Conservation (phyloP, 2,329 filamentous ascomycete species). For the Alternaria brassicicola region DNA sequence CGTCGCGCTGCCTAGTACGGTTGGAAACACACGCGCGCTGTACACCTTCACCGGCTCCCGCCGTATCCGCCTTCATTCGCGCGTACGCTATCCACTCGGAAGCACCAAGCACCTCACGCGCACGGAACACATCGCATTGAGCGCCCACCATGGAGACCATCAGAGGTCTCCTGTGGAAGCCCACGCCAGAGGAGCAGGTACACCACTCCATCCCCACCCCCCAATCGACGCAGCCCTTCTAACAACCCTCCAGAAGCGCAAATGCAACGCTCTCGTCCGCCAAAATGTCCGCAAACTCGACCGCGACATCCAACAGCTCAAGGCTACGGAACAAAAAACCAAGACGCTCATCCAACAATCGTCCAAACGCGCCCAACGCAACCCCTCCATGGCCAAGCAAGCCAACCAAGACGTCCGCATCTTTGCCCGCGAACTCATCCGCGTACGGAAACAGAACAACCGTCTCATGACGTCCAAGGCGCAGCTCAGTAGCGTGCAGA, state of each 20-base stretch:
- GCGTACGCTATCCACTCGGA: neutral
- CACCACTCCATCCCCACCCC: slow-evolving; percentile 25
- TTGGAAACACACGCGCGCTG: neutral
- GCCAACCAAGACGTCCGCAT: slow-evolving; percentile 82
- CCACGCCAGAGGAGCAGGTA: slow-evolving; percentile 92
- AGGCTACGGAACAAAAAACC: slow-evolving; percentile 73
- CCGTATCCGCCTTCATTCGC: slow-evolving; percentile 2
- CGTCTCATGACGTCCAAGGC: slow-evolving; percentile 87
- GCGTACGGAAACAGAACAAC: slow-evolving; percentile 74
- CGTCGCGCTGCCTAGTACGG: neutral
- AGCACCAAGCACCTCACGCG: neutral
- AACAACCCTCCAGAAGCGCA: slow-evolving; percentile 71
- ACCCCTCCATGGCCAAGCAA: slow-evolving; percentile 78
- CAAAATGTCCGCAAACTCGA: slow-evolving; percentile 92
- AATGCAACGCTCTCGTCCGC: slow-evolving; percentile 91
- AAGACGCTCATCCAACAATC: slow-evolving; percentile 84
- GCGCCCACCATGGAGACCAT: slow-evolving; percentile 76
- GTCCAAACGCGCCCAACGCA: slow-evolving; percentile 78
- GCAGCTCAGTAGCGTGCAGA: slow-evolving; percentile 88
- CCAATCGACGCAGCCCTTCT: slow-evolving; percentile 4
- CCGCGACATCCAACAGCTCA: slow-evolving; percentile 83
- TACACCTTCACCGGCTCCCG: slow-evolving; percentile 3
- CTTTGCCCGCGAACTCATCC: slow-evolving; percentile 87
- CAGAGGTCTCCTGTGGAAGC: slow-evolving; percentile 85
- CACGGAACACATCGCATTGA: neutral